phyloP scores from a whole-genome alignment of 352 stramenopile species.

The Phytophthora capsici region DNA sequence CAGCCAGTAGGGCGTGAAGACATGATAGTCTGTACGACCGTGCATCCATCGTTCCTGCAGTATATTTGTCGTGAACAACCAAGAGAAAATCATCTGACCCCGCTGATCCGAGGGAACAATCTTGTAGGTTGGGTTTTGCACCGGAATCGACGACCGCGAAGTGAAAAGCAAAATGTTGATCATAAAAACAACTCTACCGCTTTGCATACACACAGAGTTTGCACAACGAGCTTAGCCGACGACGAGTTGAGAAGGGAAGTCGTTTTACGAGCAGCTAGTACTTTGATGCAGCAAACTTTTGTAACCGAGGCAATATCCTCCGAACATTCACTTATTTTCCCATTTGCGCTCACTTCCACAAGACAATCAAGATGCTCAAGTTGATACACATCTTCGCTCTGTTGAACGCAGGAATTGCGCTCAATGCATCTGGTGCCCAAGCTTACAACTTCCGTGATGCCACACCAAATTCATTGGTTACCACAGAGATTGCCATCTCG shows the following conservation, averaged over 20 bases:
- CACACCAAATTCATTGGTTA: background rate
- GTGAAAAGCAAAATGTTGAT: background rate
- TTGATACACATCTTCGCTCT: constrained; percentile 4
- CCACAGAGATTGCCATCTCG: background rate
- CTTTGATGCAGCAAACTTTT: constrained; percentile 4
- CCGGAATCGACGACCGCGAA: constrained; percentile 12
- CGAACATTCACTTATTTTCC: constrained; percentile 10
- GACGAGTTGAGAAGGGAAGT: background rate
- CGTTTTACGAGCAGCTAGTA: constrained; percentile 11
- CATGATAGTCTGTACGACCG: background rate
- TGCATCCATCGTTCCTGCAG: background rate
- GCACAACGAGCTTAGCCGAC: background rate
- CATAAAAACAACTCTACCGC: background rate
- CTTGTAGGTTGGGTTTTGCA: constrained; percentile 16
- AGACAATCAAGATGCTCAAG: constrained; percentile 8
- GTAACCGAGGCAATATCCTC: background rate
- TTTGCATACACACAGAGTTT: constrained; percentile 6
- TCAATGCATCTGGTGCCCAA: constrained; percentile 3
- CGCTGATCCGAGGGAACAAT: constrained; percentile 14
- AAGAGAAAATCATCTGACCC: constrained; percentile 8
- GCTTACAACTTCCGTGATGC: constrained; percentile 12
- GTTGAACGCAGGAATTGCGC: constrained; percentile 1
- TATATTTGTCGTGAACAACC: constrained; percentile 2
- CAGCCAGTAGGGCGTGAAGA: too few relatives aligned
- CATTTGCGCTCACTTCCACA: background rate